Evolutionary conservation across 148 eudicot species (phyloP), one percentile per base, ranked within the genome.

Genomic region (Rhododendron ovatum): DNA sequence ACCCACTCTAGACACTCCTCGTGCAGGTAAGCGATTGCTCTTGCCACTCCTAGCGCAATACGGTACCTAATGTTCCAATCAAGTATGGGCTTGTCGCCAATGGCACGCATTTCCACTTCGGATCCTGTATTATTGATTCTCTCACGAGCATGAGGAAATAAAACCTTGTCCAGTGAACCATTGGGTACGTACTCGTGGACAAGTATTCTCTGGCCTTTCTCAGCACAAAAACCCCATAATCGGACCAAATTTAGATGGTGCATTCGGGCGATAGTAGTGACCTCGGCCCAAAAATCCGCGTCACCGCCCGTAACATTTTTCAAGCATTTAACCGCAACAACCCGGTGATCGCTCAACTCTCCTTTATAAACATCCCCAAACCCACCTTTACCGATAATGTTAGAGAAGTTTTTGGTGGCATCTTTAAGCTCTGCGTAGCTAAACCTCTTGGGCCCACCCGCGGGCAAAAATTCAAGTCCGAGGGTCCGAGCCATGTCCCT

Each of bases 1-100:
- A 96, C 98, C 98, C 98, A 96, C 80, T 96, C 98, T 22, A 96
- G 75, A 81, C 98, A 94, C 86, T 96, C 98, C 59, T 96, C 98
- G 71, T 94, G 98, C 18, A 96, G 53, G 89, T 96, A 96, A 1
- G 98, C 98, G 1, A 96, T 96, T 53, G 98, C 98, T 88, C 98
- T 89, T 1, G 98, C 98, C 84, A 94, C 96, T 39, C 98, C 98
- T 1, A 94, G 59, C 15, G 98, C 98, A 24, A 96, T 96, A 67
- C 98, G 91, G 79, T 93, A 96, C 90, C 98, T 87, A 1, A 92
- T 93, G 48, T 88, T 89, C 98, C 98, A 96, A 87, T 96, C 98
- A 14, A 94, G 94, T n/a, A 94, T 53, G 15, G 95, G 95, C 63
- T 89, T 92, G 17, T 81, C 67, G 26, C 15, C 3, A 18, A 6